Base-by-base conservation (phyloP, 441 rosid genomes). In the Viola pubescens region DNA sequence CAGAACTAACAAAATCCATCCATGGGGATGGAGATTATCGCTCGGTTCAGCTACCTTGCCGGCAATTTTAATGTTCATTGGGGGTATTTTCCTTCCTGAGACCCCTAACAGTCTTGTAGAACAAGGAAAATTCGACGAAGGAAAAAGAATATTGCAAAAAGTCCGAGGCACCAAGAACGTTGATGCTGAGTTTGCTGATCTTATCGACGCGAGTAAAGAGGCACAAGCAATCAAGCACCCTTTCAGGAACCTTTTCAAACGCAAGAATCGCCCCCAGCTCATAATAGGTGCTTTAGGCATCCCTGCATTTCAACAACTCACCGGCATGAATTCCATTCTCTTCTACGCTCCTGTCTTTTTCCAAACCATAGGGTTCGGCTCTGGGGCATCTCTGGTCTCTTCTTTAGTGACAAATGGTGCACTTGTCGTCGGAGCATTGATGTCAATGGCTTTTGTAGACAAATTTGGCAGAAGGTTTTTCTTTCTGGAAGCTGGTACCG, bases 291-390 rank as follows among this genome's bases (percentile, higher is more conserved):
- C 91, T 3, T 39, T 86, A 4, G 94, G 82, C 13, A 77, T 84
- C 44, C 94, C 96, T 0, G 88, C 86, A 45, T 88, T 86, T 59
- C 96, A 88, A 59, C 90, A 88, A 59, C 73, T 88, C 50, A 88
- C 94, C 0, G 96, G 89, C 37, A 88, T 76, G 80, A 84, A 86
- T 71, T 85, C 89, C 10, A 84, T 88, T 53, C 78, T 88, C 60
- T 88, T 89, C 71, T 89, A 87, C 53, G 92, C 89, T 58, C 97
- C 92, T 0, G 88, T 85, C 58, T 77, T 89, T 70, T 87, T 85
- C 56, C 97, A 89, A 66, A 89, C 83, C 63, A 70, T 89, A 58
- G 95, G 97, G 7, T 82, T 89, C 39, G 95, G 92, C 42, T 81
- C 89, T 0, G 77, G 74, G 0, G 84, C 97, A 7, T 66, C 95